A percentile compares a stretch with the other conserved stretches of the same genome.
phyloP scores from a whole-genome alignment of 805 yeast genomes.

The Kuraishia cidri region DNA sequence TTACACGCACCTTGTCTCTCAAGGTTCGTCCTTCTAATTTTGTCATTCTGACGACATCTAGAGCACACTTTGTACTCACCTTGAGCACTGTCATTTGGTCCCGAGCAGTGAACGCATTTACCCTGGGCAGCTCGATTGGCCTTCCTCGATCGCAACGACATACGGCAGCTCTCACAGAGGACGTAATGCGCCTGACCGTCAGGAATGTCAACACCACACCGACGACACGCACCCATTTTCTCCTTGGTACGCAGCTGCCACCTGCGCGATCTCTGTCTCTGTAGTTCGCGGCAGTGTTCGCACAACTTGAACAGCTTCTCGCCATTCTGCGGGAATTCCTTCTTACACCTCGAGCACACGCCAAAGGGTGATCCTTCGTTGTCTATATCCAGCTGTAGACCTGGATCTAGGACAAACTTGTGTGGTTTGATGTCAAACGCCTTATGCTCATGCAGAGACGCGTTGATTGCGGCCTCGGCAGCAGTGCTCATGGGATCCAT shows the following conservation, averaged over 20 bases:
- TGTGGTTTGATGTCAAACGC: slow-evolving; percentile 6
- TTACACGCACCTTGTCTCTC: slow-evolving; percentile 55
- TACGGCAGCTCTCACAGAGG: slow-evolving; percentile 52
- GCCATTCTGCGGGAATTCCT: slow-evolving; percentile 38
- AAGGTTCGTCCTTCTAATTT: slow-evolving; percentile 42
- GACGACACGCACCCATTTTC: slow-evolving; percentile 53
- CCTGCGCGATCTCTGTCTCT: slow-evolving; percentile 50
- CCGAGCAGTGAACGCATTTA: slow-evolving; percentile 61
- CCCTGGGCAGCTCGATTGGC: slow-evolving; percentile 54
- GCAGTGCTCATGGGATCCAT: no score
- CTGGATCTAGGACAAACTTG: slow-evolving; percentile 14
- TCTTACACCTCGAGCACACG: slow-evolving; percentile 51
- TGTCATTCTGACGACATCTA: slow-evolving; percentile 56
- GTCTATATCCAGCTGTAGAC: slow-evolving; percentile 11
- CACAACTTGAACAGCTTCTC: slow-evolving; percentile 46
- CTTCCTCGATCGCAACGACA: slow-evolving; percentile 43
- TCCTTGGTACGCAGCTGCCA: slow-evolving; percentile 58
- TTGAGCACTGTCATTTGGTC: slow-evolving; percentile 37
- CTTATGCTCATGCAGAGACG: no score
- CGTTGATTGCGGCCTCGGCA: no score
- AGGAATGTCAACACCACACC: slow-evolving; percentile 46
- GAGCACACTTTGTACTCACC: slow-evolving; percentile 54
- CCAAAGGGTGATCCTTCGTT: neutral
- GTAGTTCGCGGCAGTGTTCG: slow-evolving; percentile 55
- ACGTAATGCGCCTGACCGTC: slow-evolving; percentile 39